Conservation (phyloP, 2,329 filamentous ascomycete species). For the Pseudogymnoascus sp. region DNA sequence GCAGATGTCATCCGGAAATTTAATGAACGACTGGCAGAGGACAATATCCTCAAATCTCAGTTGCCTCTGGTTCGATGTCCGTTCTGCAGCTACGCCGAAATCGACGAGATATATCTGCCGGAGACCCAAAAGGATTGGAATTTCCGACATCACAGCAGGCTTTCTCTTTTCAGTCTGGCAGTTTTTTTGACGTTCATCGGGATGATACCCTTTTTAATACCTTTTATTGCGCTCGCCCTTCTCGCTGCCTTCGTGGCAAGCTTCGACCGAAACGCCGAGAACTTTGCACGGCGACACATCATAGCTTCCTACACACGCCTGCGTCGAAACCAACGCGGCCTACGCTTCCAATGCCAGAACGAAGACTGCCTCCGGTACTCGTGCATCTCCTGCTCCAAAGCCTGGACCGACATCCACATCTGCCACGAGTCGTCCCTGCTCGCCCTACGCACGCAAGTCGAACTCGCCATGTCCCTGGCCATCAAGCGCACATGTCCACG, state of each 20-base stretch:
- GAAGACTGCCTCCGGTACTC: conserved; percentile 61
- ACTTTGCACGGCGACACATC: conserved; percentile 41
- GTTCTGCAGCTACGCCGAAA: conserved; percentile 86
- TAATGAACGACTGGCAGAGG: conserved; percentile 70
- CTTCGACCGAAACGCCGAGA: conserved; percentile 21
- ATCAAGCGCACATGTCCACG: conserved; percentile 91
- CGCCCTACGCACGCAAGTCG: conserved; percentile 79
- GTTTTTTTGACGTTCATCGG: conserved; percentile 31
- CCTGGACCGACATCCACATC: conserved; percentile 81
- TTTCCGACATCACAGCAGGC: conserved; percentile 45
- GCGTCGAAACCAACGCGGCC: conserved; percentile 61
- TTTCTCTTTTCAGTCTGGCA: conserved; percentile 22
- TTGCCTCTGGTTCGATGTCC: conserved; percentile 76
- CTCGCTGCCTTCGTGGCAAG: conserved; percentile 30
- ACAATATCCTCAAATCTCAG: conserved; percentile 64
- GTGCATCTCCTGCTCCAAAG: conserved; percentile 73
- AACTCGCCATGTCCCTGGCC: conserved; percentile 86
- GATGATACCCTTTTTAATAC: conserved; percentile 48
- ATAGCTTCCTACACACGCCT: conserved; percentile 57
- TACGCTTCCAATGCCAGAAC: conserved; percentile 70
- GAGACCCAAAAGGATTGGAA: conserved; percentile 46
- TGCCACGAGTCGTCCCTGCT: conserved; percentile 80
- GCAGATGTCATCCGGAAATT: conserved; percentile 66
- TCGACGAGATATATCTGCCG: conserved; percentile 67
- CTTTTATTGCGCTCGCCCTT: conserved; percentile 40